A percentile compares a stretch with the other conserved stretches of the same genome.
These are phyloP conservation scores for Fusarium sp. DNA, from an alignment of 2,329 filamentous ascomycete species.

Conservation along the genomic window DNA sequence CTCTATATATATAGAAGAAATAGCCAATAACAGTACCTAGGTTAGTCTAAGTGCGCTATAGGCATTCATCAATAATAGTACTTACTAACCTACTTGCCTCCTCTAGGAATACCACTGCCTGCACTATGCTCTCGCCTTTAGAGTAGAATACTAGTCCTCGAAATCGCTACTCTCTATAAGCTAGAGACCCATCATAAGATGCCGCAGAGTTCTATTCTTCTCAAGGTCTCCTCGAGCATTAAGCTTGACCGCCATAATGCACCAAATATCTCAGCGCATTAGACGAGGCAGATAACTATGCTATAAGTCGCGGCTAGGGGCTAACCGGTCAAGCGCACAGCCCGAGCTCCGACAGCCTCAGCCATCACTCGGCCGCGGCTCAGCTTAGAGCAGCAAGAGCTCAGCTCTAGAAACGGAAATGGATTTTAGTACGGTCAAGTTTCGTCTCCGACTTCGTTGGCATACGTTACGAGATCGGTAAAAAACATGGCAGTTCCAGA, in stretches of 20 bases:
- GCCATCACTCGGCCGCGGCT: not conserved
- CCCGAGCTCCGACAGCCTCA: not conserved
- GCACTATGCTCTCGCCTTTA: not conserved
- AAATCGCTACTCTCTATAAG: slow-evolving; percentile 1
- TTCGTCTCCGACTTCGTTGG: not conserved
- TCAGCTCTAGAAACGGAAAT: not conserved
- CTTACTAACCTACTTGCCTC: slow-evolving; percentile 9
- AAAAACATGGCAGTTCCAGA: no score
- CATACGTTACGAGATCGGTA: no score
- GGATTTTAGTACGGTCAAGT: not conserved
- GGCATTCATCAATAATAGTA: not conserved
- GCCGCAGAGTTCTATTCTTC: not conserved
- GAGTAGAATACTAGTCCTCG: not conserved
- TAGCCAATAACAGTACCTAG: not conserved
- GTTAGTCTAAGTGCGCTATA: not conserved
- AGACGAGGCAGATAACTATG: not conserved
- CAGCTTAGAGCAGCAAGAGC: not conserved
- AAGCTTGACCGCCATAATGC: not conserved
- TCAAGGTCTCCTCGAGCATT: not conserved
- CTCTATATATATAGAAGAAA: slow-evolving; percentile 10
- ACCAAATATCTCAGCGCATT: not conserved
- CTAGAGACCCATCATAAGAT: slow-evolving; percentile 11
- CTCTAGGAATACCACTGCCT: slow-evolving; percentile 15
- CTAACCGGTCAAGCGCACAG: not conserved
- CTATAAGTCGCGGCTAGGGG: not conserved